These are phyloP conservation scores for Aspergillus carbonarius DNA, from an alignment of 2,329 filamentous ascomycete species.

Conservation along the genomic window DNA sequence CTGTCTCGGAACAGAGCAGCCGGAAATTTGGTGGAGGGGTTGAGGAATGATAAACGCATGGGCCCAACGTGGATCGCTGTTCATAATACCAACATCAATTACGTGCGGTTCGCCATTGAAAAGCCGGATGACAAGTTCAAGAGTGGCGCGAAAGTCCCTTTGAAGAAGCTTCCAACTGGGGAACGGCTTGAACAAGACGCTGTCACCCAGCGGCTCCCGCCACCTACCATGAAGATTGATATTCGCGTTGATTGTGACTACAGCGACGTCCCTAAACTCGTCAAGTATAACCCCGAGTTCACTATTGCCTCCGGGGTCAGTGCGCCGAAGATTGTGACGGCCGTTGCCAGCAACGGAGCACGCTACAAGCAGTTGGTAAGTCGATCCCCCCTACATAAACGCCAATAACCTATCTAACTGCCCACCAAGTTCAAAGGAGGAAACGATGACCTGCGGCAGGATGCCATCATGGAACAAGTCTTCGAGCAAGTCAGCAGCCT, in stretches of 20 bases:
- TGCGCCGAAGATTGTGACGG: slow-evolving; percentile 88
- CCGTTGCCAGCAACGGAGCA: slow-evolving; percentile 71
- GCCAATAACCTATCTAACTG: slow-evolving; percentile 9
- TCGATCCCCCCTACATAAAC: background rate
- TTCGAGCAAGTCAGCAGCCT: slow-evolving; percentile 94
- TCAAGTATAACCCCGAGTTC: slow-evolving; percentile 71
- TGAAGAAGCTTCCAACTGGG: slow-evolving; percentile 65
- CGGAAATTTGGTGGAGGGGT: slow-evolving; percentile 61
- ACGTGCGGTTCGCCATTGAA: slow-evolving; percentile 51
- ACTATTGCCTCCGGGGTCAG: slow-evolving; percentile 87
- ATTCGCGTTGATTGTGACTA: slow-evolving; percentile 75
- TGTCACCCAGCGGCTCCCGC: slow-evolving; percentile 69
- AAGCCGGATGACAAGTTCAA: slow-evolving; percentile 62
- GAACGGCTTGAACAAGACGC: slow-evolving; percentile 63
- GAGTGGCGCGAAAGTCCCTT: slow-evolving; percentile 60
- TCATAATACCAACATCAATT: slow-evolving; percentile 69
- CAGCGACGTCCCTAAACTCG: slow-evolving; percentile 69
- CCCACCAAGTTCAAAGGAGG: slow-evolving; percentile 74
- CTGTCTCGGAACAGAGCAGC: slow-evolving; percentile 73
- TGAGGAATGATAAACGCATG: slow-evolving; percentile 55
- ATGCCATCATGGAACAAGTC: slow-evolving; percentile 99
- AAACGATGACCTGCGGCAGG: slow-evolving; percentile 92
- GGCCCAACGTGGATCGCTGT: slow-evolving; percentile 67
- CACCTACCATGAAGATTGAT: slow-evolving; percentile 83
- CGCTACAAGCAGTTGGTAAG: slow-evolving; percentile 79